These are phyloP conservation scores for Triangularia verruculosa DNA, from an alignment of 2,329 filamentous ascomycete genomes.

Conservation along the genomic window DNA sequence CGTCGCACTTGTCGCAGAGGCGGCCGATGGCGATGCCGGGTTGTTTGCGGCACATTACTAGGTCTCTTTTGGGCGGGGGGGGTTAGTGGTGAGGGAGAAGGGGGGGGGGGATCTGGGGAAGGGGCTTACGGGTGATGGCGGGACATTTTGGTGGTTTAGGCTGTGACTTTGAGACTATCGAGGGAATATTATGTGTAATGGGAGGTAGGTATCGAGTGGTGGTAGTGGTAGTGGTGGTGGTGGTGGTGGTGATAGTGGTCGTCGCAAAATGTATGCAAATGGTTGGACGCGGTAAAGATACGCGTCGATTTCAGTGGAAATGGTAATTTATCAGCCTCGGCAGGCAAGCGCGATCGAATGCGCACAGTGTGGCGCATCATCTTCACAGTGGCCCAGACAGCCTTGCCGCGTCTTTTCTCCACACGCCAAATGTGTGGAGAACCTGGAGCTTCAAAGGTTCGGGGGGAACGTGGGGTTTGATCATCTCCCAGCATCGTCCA, in stretches of 20 bases:
- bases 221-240: background rate
- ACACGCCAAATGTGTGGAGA: background rate
- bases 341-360: background rate
- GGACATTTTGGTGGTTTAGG: conserved; percentile 58
- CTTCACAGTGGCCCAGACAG: background rate
- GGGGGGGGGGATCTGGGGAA: background rate
- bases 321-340: conserved; percentile 8
- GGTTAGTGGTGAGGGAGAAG: conserved; percentile 7
- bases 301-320: background rate
- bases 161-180: background rate
- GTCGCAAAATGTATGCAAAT: background rate
- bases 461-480: background rate
- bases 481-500: background rate
- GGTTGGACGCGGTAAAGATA: background rate
- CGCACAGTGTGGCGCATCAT: conserved; percentile 1
- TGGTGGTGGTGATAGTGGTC: background rate
- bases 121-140: conserved; percentile 81
- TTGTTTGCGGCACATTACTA: conserved; percentile 99
- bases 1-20: conserved; percentile 99
- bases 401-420: background rate
- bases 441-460: background rate
- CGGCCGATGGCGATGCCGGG: conserved; percentile 96
- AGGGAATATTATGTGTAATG: background rate
- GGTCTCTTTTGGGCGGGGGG: conserved; percentile 61
- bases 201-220: background rate